Conservation (phyloP, 1,284 basidiomycete genomes). For the Microbotryum lychnidis-dioicae region DNA sequence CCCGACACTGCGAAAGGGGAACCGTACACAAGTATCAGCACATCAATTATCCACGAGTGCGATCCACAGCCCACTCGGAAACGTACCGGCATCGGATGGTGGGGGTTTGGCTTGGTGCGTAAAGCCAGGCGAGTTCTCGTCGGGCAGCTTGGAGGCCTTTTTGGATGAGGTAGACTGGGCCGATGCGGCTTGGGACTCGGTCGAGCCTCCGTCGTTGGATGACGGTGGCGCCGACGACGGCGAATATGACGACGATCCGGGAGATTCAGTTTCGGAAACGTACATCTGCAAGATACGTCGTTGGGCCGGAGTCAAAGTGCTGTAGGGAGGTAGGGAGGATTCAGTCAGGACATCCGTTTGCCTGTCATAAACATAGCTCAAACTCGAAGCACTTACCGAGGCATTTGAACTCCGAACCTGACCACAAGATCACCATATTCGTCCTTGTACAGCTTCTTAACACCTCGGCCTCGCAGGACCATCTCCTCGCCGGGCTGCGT, state of each 20-base stretch:
- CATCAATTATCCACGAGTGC: too few species aligned
- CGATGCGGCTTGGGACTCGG: neutral
- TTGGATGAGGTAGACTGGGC: neutral
- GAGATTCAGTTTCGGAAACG: conserved; percentile 29
- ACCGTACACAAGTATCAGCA: too few species aligned
- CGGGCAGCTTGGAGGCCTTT: neutral
- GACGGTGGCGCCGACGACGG: neutral
- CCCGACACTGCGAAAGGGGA: too few species aligned
- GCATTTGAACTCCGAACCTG: conserved; percentile 77
- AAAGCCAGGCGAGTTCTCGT: conserved; percentile 16
- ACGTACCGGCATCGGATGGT: conserved; percentile 6
- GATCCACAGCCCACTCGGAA: neutral
- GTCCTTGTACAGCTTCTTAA: conserved; percentile 49
- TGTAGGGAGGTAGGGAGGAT: neutral
- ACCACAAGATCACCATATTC: conserved; percentile 77
- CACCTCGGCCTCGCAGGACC: conserved; percentile 81
- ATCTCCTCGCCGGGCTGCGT: conserved; percentile 97
- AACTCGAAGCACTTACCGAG: conserved; percentile 55
- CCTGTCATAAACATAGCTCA: too few species aligned
- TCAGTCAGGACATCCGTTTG: neutral
- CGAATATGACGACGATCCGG: conserved; percentile 24
- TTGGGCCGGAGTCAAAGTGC: conserved; percentile 23
- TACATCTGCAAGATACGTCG: conserved; percentile 27
- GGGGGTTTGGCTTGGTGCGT: conserved; percentile 24
- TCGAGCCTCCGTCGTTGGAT: neutral